phyloP scores from a whole-genome alignment of 257 asterid species.

The Plantago elongata region DNA sequence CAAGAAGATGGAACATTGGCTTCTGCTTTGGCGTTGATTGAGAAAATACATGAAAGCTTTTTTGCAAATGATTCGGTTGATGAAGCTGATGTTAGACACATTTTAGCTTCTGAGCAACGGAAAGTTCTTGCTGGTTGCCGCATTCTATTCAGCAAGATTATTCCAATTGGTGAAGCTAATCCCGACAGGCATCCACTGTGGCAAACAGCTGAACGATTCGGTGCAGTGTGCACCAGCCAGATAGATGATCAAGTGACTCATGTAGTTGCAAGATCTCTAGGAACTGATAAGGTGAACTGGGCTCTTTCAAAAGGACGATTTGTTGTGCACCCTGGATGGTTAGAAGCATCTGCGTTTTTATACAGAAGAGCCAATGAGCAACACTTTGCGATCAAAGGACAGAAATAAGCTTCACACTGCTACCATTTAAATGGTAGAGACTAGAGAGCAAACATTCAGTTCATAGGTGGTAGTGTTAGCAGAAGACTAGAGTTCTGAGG shows the following conservation, averaged over 20 bases:
- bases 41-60: slow-evolving; percentile 67
- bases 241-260: slow-evolving; percentile 92
- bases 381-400: slow-evolving; percentile 74
- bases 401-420: slow-evolving; percentile 3
- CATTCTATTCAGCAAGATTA: slow-evolving; percentile 78
- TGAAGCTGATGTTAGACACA: slow-evolving; percentile 85
- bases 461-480: too few relatives aligned
- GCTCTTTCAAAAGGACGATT: slow-evolving; percentile 65
- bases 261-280: slow-evolving; percentile 89
- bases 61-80: slow-evolving; percentile 59
- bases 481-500: too few relatives aligned
- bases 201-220: slow-evolving; percentile 96
- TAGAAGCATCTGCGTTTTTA: slow-evolving; percentile 90
- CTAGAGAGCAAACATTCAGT: too few relatives aligned
- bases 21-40: slow-evolving; percentile 75
- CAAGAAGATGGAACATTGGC: slow-evolving; percentile 95
- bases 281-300: slow-evolving; percentile 98
- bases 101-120: slow-evolving; percentile 72
- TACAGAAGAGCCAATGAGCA: slow-evolving; percentile 89
- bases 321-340: slow-evolving; percentile 97
- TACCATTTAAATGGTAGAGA: slow-evolving; percentile 5
- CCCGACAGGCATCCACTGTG: slow-evolving; percentile 90
- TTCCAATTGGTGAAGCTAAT: slow-evolving; percentile 91
- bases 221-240: slow-evolving; percentile 76
- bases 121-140: slow-evolving; percentile 87